Conservation (phyloP, 768 basidiomycete species). For the Tulasnella calospora region DNA sequence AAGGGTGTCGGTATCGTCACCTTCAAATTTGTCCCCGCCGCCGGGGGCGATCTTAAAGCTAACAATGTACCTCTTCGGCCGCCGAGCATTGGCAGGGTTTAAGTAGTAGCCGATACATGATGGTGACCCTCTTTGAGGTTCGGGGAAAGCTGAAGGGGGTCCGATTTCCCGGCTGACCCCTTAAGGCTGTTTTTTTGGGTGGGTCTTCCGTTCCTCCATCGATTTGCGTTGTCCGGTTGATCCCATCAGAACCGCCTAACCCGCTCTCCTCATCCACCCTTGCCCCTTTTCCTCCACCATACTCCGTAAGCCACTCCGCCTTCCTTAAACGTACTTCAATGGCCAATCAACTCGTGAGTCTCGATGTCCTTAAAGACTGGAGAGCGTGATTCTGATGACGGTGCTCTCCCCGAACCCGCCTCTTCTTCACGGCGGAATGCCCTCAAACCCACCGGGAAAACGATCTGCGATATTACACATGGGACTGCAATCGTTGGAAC, state of each 20-base stretch:
- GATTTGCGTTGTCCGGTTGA: neutral
- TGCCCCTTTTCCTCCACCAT: slow-evolving; percentile 17
- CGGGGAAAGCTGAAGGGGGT: too few species aligned
- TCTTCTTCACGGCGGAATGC: slow-evolving; percentile 2
- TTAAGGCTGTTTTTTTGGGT: too few species aligned
- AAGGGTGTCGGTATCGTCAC: too few species aligned
- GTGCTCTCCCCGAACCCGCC: neutral
- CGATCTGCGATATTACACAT: neutral
- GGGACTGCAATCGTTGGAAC: neutral
- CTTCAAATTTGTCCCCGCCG: too few species aligned
- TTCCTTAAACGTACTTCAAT: slow-evolving; percentile 33
- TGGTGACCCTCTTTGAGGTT: too few species aligned
- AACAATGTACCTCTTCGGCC: too few species aligned
- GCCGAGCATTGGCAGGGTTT: too few species aligned
- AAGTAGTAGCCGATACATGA: too few species aligned
- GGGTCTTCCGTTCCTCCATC: neutral
- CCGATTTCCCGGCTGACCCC: too few species aligned
- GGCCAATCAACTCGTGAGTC: slow-evolving; percentile 54
- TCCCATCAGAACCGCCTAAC: neutral
- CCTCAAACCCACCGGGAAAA: slow-evolving; percentile 13
- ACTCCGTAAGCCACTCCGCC: neutral
- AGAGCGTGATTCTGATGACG: neutral
- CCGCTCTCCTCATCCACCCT: slow-evolving; percentile 15
- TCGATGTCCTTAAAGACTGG: neutral
- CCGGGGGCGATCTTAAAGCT: too few species aligned